A percentile compares a stretch with the other conserved stretches of the same genome.
Evolutionary conservation across 768 basidiomycete species (phyloP).

Genomic region (Boletus patriciae): DNA sequence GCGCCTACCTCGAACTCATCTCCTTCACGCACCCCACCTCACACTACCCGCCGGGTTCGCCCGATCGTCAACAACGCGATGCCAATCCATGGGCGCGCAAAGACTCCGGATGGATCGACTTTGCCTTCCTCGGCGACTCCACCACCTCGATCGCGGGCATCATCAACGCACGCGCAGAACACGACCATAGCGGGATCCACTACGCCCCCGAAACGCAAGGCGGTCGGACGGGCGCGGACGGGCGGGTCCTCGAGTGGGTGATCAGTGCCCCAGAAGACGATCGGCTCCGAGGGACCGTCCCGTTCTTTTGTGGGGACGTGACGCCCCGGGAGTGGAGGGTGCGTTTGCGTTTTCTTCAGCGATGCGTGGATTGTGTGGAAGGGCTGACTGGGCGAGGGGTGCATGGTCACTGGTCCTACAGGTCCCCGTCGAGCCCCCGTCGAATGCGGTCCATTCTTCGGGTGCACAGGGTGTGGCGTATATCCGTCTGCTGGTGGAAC

Average conservation of each 20-base stretch:
- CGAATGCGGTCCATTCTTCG: conserved; percentile 52
- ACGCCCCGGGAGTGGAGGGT: conserved; percentile 62
- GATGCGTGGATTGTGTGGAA: not conserved
- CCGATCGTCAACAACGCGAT: conserved; percentile 44
- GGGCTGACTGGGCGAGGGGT: not conserved
- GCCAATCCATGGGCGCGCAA: conserved; percentile 54
- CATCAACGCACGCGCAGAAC: conserved; percentile 52
- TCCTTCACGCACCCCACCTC: conserved; percentile 58
- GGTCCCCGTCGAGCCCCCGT: conserved; percentile 51
- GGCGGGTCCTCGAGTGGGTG: conserved; percentile 57
- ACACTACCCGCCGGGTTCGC: conserved; percentile 52
- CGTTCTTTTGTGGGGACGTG: conserved; percentile 76
- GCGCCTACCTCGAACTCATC: conserved; percentile 68
- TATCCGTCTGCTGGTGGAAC: conserved; percentile 43
- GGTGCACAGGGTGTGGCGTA: conserved; percentile 50
- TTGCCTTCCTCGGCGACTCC: conserved; percentile 57
- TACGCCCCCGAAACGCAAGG: conserved; percentile 51
- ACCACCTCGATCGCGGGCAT: conserved; percentile 45
- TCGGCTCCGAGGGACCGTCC: conserved; percentile 39
- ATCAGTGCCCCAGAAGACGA: conserved; percentile 42
- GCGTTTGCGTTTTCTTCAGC: conserved; percentile 12
- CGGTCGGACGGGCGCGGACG: conserved; percentile 58
- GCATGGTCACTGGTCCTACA: conserved; percentile 22
- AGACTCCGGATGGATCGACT: conserved; percentile 66
- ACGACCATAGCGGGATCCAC: conserved; percentile 37